Conservation (phyloP, 371 early-diverging fungal genomes). For the Furculomyces boomerangus region DNA sequence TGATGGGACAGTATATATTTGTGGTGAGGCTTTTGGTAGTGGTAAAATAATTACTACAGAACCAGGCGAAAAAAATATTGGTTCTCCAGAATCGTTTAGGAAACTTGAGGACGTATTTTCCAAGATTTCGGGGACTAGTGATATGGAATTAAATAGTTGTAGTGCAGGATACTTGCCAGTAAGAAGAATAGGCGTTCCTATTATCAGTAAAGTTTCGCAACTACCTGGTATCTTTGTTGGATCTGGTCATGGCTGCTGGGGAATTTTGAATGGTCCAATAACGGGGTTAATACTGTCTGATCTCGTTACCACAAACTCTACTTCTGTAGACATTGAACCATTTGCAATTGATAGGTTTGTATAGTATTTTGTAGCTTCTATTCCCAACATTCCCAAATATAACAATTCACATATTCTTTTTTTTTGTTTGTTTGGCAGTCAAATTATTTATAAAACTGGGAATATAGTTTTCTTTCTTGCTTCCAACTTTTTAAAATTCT, state of each 20-base stretch:
- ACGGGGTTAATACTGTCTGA: conserved; percentile 48
- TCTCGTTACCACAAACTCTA: conserved; percentile 28
- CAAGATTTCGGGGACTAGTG: conserved; percentile 22
- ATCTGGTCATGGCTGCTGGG: conserved; percentile 53
- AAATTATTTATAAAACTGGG: too few species aligned
- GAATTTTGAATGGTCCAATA: conserved; percentile 45
- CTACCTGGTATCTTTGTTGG: conserved; percentile 32
- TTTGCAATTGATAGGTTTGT: conserved; percentile 16
- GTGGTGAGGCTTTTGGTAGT: conserved; percentile 34
- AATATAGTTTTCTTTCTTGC: too few species aligned
- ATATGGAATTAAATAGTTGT: conserved; percentile 15
- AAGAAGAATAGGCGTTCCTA: conserved; percentile 29
- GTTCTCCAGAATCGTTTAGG: conserved; percentile 17
- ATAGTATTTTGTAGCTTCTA: too few species aligned
- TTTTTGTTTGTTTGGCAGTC: too few species aligned
- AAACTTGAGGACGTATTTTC: conserved; percentile 18
- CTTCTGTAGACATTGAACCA: conserved; percentile 22
- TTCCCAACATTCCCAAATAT: too few species aligned
- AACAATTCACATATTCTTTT: too few species aligned
- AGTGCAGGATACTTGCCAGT: conserved; percentile 48
- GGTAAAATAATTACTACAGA: conserved; percentile 27
- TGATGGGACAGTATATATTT: conserved; percentile 49
- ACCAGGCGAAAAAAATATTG: conserved; percentile 21
- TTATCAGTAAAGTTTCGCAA: conserved; percentile 35
- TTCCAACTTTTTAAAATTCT: too few species aligned